Base-by-base conservation (phyloP, 768 basidiomycete genomes). In the Hemileccinum rubropunctum region DNA sequence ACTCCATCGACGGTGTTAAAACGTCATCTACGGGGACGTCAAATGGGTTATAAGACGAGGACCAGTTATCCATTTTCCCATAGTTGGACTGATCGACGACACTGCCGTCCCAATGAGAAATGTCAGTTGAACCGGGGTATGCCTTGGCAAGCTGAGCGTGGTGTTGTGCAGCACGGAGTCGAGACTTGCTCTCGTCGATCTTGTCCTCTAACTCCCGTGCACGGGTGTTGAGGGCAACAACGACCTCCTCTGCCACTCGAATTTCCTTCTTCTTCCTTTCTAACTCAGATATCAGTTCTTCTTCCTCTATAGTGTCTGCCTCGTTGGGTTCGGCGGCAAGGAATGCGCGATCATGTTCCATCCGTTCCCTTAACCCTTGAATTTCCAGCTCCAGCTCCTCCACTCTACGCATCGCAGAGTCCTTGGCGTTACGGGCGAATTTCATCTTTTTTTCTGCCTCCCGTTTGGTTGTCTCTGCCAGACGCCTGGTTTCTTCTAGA, bases 381-480 rank as follows among this genome's bases (percentile, higher is more conserved):
- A 89, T 86, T 62, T 86, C 82, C 52, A 79, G 71, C 52, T 83
- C 80, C 47, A 88, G 72, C 51, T 75, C 71, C 27, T 79, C 77
- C 62, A 86, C 76, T 36, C 79, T 76, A 58, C 75, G 76, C 18
- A 66, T 73, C 0, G 86, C 79, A 47, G 76, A 83, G 60, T 89
- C 84, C 30, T 86, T 80, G 52, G 78, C 72, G 37, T 63, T 75
- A 64, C 84, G 82, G 14, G 81, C 82, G n/a, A 77, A 74, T 59
- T 84, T 88, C 51, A 95, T 76, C 58, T 84, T 84, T 74, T 90
- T 93, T 70, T 98, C 95, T 4, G 87, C 91, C 41, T 98, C 95
- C 39, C 83, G 79, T 63, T 83, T 88, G 45, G 75, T 69, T 44
- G 80, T 75, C 69, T 99, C 97, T 11, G 93, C 91, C 26, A 74